phyloP scores from a whole-genome alignment of 805 yeast species.

The Dipodascus geniculatus region DNA sequence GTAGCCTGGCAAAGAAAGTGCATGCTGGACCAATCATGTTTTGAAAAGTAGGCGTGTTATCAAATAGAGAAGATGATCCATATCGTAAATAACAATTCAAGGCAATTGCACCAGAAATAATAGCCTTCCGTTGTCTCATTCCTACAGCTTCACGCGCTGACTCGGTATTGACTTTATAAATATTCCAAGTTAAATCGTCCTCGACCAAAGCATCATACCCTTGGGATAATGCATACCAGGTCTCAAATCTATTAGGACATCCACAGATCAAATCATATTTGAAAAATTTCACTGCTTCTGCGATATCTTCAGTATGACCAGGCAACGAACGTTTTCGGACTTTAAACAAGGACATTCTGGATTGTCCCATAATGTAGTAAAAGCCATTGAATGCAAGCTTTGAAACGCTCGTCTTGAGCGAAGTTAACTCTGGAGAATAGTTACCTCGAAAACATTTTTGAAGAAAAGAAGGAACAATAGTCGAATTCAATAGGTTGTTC shows the following conservation, averaged over 20 bases:
- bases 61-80: conserved; percentile 13
- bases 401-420: conserved; percentile 19
- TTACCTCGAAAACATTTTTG: conserved; percentile 16
- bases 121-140: conserved; percentile 50
- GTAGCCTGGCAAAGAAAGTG: conserved; percentile 43
- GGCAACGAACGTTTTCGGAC: conserved; percentile 67
- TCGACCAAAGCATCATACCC: conserved; percentile 71
- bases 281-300: conserved; percentile 55
- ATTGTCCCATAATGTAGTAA: conserved; percentile 57
- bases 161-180: conserved; percentile 58
- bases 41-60: conserved; percentile 15
- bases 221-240: conserved; percentile 78
- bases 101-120: conserved; percentile 69
- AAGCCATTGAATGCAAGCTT: conserved; percentile 42
- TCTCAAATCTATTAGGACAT: conserved; percentile 54
- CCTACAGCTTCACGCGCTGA: conserved; percentile 56
- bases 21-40: conserved; percentile 36
- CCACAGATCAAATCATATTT: conserved; percentile 57
- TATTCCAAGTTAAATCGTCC: conserved; percentile 85
- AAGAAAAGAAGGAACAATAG: conserved; percentile 14
- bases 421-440: conserved; percentile 7
- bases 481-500: conserved; percentile 31
- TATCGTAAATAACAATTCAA: conserved; percentile 30
- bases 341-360: conserved; percentile 57
- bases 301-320: conserved; percentile 72